Conservation (phyloP, 2,329 filamentous ascomycete species). For the Chrysosporium keratinophilum region DNA sequence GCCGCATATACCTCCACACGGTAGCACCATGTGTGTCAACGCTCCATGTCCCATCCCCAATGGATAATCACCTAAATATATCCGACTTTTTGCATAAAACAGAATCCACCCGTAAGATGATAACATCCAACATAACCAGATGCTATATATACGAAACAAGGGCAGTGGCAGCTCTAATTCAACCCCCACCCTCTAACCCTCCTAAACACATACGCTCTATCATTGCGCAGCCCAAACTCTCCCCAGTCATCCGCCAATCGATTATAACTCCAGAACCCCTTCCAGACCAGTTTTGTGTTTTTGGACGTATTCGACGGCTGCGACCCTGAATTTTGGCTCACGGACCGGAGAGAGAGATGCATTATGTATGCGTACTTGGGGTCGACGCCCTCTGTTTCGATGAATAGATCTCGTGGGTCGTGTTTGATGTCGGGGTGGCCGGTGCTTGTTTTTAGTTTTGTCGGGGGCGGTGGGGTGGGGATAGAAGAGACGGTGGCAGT, state of each 20-base stretch:
- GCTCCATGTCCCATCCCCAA: too few relatives aligned
- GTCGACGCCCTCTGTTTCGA: slow-evolving; percentile 78
- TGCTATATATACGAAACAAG: too few relatives aligned
- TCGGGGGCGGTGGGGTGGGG: slow-evolving; percentile 11
- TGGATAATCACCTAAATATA: too few relatives aligned
- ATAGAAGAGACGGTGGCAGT: too few relatives aligned
- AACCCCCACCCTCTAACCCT: slow-evolving; percentile 51
- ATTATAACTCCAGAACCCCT: slow-evolving; percentile 86
- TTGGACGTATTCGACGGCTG: slow-evolving; percentile 40
- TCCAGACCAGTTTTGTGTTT: slow-evolving; percentile 84
- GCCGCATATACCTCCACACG: too few relatives aligned
- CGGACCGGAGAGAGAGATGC: slow-evolving; percentile 56
- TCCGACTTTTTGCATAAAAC: too few relatives aligned
- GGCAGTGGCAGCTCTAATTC: slow-evolving; percentile 4
- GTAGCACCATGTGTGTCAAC: too few relatives aligned
- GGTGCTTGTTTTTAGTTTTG: not conserved
- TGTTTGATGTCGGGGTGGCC: slow-evolving; percentile 12
- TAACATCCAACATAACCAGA: too few relatives aligned
- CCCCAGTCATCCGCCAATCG: slow-evolving; percentile 81
- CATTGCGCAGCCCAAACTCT: slow-evolving; percentile 60
- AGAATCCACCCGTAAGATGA: too few relatives aligned
- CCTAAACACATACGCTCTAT: slow-evolving; percentile 52
- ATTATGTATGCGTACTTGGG: slow-evolving; percentile 76
- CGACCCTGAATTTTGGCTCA: not conserved
- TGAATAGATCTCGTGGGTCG: slow-evolving; percentile 51